A percentile compares a stretch with the other conserved stretches of the same genome.
Evolutionary conservation across 2,329 filamentous ascomycete genomes (phyloP).

Genomic region (Sarocladiaceae sp.): DNA sequence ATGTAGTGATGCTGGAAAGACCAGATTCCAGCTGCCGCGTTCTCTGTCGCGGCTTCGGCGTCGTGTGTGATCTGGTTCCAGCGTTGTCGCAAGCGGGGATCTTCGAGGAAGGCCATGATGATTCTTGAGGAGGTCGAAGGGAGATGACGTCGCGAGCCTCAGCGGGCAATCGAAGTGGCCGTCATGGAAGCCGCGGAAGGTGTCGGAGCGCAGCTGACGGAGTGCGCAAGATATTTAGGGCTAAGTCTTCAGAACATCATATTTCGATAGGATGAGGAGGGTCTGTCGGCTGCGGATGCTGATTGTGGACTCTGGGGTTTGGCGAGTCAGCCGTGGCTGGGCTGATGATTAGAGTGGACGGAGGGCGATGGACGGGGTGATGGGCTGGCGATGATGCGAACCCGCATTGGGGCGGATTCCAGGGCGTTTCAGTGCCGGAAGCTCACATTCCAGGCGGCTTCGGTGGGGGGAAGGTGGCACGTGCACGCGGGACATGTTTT

Average conservation of each 20-base stretch:
- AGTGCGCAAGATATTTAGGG: no score
- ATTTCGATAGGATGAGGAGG: no score
- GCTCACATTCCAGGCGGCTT: neutral
- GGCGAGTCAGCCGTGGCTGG: constrained; percentile 5
- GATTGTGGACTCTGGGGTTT: neutral
- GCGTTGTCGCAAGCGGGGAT: constrained; percentile 85
- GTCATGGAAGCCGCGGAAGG: neutral
- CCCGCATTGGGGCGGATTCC: neutral
- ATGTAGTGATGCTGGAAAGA: constrained; percentile 82
- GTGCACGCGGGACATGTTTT: neutral
- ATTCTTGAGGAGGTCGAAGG: neutral
- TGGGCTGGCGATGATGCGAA: constrained; percentile 4
- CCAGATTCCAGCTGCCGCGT: constrained; percentile 87
- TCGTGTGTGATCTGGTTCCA: constrained; percentile 91
- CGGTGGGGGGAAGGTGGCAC: neutral
- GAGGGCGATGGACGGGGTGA: no score
- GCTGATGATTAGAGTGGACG: constrained; percentile 2
- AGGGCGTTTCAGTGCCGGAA: constrained; percentile 2
- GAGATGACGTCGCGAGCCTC: constrained; percentile 8
- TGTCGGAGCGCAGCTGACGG: neutral
- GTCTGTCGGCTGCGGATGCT: no score
- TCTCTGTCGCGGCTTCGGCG: constrained; percentile 82
- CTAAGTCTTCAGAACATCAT: no score
- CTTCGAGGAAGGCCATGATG: constrained; percentile 59
- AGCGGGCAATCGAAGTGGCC: neutral